These are phyloP conservation scores for Ustilago cynodontis DNA, from an alignment of 1,284 basidiomycete genomes.

Conservation along the genomic window DNA sequence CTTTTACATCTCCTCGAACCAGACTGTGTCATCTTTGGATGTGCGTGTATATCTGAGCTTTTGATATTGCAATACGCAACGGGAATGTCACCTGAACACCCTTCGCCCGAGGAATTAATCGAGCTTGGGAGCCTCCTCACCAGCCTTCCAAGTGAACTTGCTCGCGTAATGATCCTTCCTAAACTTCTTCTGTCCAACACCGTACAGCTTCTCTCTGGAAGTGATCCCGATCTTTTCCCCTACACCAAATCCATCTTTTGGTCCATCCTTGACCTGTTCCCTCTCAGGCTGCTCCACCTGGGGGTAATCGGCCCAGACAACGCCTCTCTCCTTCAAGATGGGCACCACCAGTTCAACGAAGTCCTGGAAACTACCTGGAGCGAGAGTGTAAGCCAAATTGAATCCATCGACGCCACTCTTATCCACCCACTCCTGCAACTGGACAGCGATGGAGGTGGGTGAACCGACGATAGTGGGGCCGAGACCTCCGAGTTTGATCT, in stretches of 20 bases:
- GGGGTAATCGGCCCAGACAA: slow-evolving; percentile 65
- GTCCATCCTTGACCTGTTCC: slow-evolving; percentile 19
- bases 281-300: slow-evolving; percentile 16
- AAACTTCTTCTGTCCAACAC: slow-evolving; percentile 57
- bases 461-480: slow-evolving; percentile 61
- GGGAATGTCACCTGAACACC: not conserved
- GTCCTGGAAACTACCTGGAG: slow-evolving; percentile 63
- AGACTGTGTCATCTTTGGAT: not conserved
- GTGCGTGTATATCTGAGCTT: not conserved
- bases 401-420: slow-evolving; percentile 63
- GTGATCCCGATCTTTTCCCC: slow-evolving; percentile 57
- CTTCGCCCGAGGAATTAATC: slow-evolving; percentile 23
- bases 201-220: slow-evolving; percentile 63
- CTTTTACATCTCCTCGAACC: not conserved
- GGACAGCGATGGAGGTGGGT: slow-evolving; percentile 48
- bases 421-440: slow-evolving; percentile 61
- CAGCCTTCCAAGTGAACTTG: slow-evolving; percentile 64
- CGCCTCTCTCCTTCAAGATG: slow-evolving; percentile 58
- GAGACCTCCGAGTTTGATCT: slow-evolving; percentile 66
- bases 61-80: not conserved
- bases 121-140: slow-evolving; percentile 48
- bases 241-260: slow-evolving; percentile 43
- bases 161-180: slow-evolving; percentile 61
- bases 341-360: slow-evolving; percentile 60
- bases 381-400: slow-evolving; percentile 57